Evolutionary conservation across 305 asterid genomes (phyloP).

Genomic region (Petunia hybrid): DNA sequence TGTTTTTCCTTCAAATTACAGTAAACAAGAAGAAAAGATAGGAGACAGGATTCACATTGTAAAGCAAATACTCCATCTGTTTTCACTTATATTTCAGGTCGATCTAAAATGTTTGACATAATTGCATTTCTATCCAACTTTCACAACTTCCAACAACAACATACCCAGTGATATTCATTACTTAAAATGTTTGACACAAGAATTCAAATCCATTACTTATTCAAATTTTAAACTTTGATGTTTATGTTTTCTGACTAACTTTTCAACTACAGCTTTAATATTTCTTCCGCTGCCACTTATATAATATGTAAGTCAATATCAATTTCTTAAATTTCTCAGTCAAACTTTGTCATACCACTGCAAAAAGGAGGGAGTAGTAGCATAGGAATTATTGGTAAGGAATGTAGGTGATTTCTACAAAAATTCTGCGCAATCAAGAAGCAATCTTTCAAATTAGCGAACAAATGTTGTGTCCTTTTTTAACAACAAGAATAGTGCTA

Average conservation of each 20-base stretch:
- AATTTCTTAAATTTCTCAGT: conserved; percentile 8
- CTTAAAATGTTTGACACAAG: neutral
- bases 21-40: neutral
- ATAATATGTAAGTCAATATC: neutral
- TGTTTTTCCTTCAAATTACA: neutral
- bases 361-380: neutral
- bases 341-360: neutral
- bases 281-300: neutral
- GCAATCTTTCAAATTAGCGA: conserved; percentile 4
- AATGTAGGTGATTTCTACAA: conserved; percentile 9
- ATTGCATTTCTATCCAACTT: neutral
- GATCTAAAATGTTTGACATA: neutral
- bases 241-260: neutral
- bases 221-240: neutral
- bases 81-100: conserved; percentile 17
- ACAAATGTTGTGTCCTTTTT: neutral
- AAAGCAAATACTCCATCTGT: neutral
- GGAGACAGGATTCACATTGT: conserved; percentile 4
- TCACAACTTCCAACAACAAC: neutral
- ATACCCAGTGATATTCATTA: no score
- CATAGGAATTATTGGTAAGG: neutral
- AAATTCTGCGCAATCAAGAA: neutral
- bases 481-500: conserved; percentile 3
- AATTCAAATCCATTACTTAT: conserved; percentile 10
- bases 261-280: neutral